Base-by-base conservation (phyloP, 371 early-diverging fungal species). In the Actinomortierella ambigua region DNA sequence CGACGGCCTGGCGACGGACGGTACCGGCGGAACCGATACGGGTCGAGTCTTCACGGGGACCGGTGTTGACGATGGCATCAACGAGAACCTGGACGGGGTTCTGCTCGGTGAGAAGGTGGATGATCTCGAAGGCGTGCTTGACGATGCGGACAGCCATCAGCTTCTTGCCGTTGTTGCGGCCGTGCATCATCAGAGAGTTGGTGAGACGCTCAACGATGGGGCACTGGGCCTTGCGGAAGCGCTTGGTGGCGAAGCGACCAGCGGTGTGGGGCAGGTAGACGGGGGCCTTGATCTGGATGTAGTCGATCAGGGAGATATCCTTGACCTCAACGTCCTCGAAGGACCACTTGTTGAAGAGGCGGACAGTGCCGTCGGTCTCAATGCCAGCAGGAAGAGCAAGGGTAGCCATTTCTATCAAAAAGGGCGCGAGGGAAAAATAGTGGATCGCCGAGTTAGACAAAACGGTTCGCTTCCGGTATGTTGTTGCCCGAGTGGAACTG, bases 161-260 rank as follows among this genome's bases (percentile, higher is more conserved):
- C 90, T 99, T 99, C 94, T 99, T 99, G 77, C 99, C 99, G 91
- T 97, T 99, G 95, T 99, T 99, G 82, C 99, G 98, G 75, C 99
- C 99, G 90, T 98, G 95, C 96, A 98, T 99, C 99, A 99, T 99
- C 68, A 99, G 88, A 64, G 97, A 95, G 93, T 98, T 98, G 86
- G 97, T 95, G 77, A 99, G 90, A 85, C 99, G 95, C 90, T 99
- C 99, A 64, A 98, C 97, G 67, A 99, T 93, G 66, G 99, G 99
- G 89, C 99, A 98, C 92, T 94, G 96, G 68, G 96, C 97, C 92
- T 98, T 98, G 81, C 98, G 90, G 93, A 98, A 98, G 79, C 95
- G 87, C 90, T 96, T 96, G 82, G 90, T 82, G 79, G 97, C 96
- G 86, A 95, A 98, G 80, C 99, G 95, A 69, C 98, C 98, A 69